Conservation (phyloP, 2,329 filamentous ascomycete genomes). For the Plectosphaerella cucumerina region DNA sequence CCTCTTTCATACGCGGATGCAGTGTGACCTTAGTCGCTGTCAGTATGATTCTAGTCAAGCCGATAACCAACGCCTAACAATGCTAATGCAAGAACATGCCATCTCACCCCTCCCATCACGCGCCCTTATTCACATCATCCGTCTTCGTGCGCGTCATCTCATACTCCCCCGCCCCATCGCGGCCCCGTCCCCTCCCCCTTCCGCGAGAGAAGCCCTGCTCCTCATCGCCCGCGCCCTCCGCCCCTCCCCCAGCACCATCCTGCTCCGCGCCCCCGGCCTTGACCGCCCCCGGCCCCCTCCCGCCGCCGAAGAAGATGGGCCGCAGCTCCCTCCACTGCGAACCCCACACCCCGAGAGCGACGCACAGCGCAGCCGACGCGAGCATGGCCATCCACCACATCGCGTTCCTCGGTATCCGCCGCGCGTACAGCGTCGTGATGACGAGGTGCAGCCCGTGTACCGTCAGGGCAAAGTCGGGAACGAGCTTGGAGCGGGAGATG, state of each 20-base stretch:
- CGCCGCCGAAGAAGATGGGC: slow-evolving; percentile 81
- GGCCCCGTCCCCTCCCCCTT: slow-evolving; percentile 45
- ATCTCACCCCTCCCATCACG: slow-evolving; percentile 16
- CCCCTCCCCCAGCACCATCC: slow-evolving; percentile 14
- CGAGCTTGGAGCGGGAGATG: slow-evolving; percentile 84
- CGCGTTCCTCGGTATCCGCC: slow-evolving; percentile 67
- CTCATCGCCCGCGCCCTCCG: slow-evolving; percentile 13
- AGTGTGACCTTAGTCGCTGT: too few species aligned
- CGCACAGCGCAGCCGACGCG: slow-evolving; percentile 37
- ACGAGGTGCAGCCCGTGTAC: slow-evolving; percentile 80
- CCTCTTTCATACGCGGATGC: too few species aligned
- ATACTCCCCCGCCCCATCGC: slow-evolving; percentile 56
- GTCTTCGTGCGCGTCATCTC: slow-evolving; percentile 58
- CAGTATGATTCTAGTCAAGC: neutral
- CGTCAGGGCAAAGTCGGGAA: slow-evolving; percentile 90
- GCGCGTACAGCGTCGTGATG: slow-evolving; percentile 73
- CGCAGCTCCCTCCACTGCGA: slow-evolving; percentile 86
- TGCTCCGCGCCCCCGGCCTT: slow-evolving; percentile 13
- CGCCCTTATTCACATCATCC: neutral
- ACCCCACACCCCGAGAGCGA: slow-evolving; percentile 76
- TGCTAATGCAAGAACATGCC: neutral
- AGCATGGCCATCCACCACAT: slow-evolving; percentile 78
- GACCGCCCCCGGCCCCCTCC: slow-evolving; percentile 28
- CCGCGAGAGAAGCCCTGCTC: slow-evolving; percentile 48
- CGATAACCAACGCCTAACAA: slow-evolving; percentile 17